Percentiles rank a stretch among this genome's conserved stretches.
phyloP scores from a whole-genome alignment of 176 grass and related monocot species.

The Avena atlantica region DNA sequence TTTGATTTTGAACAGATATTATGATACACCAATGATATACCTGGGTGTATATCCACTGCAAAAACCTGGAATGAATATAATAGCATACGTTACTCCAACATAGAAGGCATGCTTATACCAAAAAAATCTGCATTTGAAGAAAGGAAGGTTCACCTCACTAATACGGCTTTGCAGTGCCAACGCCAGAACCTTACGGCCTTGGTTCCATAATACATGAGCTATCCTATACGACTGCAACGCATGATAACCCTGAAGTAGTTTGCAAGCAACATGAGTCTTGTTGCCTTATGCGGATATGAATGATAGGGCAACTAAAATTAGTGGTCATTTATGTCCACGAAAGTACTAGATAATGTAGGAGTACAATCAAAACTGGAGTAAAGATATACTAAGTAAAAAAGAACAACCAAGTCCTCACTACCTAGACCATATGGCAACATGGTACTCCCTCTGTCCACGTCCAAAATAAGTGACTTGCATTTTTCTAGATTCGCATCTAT shows the following conservation, averaged over 20 bases:
- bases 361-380: background rate
- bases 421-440: background rate
- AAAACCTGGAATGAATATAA: conserved; percentile 73
- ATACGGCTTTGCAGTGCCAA: conserved; percentile 98
- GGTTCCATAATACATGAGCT: conserved; percentile 94
- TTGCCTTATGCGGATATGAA: background rate
- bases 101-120: background rate
- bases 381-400: background rate
- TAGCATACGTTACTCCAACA: conserved; percentile 26
- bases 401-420: background rate
- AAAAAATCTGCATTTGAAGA: conserved; percentile 36
- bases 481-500: too few relatives aligned
- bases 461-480: too few relatives aligned
- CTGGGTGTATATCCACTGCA: conserved; percentile 99
- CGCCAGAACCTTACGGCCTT: conserved; percentile 85
- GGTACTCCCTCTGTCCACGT: background rate
- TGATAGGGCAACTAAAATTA: background rate
- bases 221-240: conserved; percentile 98
- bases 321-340: background rate
- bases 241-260: conserved; percentile 78
- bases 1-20: conserved; percentile 5
- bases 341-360: background rate
- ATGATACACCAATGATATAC: conserved; percentile 47
- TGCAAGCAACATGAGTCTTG: background rate
- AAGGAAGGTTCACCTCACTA: conserved; percentile 73